Conservation (phyloP, 768 basidiomycete genomes). For the Pisolithus marmoratus region DNA sequence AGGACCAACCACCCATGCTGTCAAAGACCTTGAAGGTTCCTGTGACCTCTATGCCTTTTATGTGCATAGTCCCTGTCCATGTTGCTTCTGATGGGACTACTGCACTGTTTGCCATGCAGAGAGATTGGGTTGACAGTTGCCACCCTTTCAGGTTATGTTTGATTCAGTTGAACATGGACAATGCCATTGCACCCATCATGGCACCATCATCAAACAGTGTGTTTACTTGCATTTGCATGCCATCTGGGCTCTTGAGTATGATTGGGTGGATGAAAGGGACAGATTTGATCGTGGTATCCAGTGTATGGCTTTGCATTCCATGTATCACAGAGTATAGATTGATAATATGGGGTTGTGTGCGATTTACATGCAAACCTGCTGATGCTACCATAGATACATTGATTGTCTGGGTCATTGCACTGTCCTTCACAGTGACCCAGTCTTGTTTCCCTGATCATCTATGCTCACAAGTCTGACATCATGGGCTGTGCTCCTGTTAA, state of each 20-base stretch:
- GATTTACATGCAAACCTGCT: not conserved
- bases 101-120: conserved; percentile 30
- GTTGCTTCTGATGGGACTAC: conserved; percentile 1
- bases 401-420: not conserved
- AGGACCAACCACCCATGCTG: conserved; percentile 22
- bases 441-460: not conserved
- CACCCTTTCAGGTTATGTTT: not conserved
- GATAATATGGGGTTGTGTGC: not conserved
- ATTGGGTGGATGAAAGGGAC: not conserved
- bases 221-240: not conserved
- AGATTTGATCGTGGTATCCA: not conserved
- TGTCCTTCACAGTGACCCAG: not conserved
- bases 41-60: not conserved
- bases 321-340: not conserved
- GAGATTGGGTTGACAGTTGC: not conserved
- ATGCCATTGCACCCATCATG: not conserved
- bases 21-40: conserved; percentile 1
- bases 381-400: not conserved
- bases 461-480: not conserved
- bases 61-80: conserved; percentile 1
- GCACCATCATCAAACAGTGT: not conserved
- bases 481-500: not conserved
- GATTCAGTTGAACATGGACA: not conserved
- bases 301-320: not conserved
- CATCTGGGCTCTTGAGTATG: not conserved